phyloP scores from a whole-genome alignment of 83 land plant species.

The Thuja plicata region DNA sequence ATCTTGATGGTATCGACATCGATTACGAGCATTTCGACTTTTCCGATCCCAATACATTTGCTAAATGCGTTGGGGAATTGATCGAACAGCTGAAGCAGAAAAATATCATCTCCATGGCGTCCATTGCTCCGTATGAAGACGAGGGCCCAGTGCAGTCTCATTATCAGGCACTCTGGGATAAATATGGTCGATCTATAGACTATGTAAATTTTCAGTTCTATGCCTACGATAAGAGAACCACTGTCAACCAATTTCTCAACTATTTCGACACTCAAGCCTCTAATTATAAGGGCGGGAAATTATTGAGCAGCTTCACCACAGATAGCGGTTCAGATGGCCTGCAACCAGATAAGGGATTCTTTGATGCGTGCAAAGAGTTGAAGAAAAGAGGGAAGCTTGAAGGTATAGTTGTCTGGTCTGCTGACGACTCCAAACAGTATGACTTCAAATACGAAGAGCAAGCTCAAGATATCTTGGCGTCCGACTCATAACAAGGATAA shows the following conservation, averaged over 20 bases:
- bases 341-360: conserved; percentile 24
- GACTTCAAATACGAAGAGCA: conserved; percentile 35
- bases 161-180: conserved; percentile 47
- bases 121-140: conserved; percentile 65
- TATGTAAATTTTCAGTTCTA: conserved; percentile 72
- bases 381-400: conserved; percentile 25
- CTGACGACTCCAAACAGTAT: conserved; percentile 34
- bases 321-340: conserved; percentile 25
- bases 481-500: too few species aligned
- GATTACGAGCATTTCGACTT: conserved; percentile 38
- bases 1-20: conserved; percentile 47
- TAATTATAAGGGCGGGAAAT: conserved; percentile 43
- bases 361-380: conserved; percentile 39
- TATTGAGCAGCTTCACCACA: conserved; percentile 45
- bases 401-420: conserved; percentile 65
- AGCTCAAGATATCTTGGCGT: conserved; percentile 22
- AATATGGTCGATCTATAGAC: conserved; percentile 36
- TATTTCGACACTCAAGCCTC: conserved; percentile 26
- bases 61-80: conserved; percentile 53
- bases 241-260: conserved; percentile 33
- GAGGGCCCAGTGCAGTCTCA: conserved; percentile 28
- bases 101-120: conserved; percentile 44
- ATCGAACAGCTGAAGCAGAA: conserved; percentile 35
- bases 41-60: conserved; percentile 28
- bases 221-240: conserved; percentile 36